Conservation (phyloP, 2,329 filamentous ascomycete genomes). For the Epicoccum nigrum region DNA sequence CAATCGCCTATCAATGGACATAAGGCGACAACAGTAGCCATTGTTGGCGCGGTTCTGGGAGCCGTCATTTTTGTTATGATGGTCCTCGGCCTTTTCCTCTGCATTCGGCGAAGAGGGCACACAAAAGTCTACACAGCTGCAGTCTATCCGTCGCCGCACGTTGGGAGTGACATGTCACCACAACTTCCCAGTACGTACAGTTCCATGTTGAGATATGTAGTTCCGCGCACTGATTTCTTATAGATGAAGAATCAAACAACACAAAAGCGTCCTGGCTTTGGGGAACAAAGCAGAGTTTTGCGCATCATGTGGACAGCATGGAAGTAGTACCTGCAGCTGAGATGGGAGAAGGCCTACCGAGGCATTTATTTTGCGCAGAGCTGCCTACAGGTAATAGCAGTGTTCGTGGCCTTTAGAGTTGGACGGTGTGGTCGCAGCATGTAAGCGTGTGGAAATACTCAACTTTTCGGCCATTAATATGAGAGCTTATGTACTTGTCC, state of each 20-base stretch:
- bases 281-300: constrained; percentile 18
- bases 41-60: constrained; percentile 34
- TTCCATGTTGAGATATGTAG: not conserved
- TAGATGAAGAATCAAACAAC: not conserved
- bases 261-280: not conserved
- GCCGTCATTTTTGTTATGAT: constrained; percentile 20
- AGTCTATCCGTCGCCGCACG: constrained; percentile 30
- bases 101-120: constrained; percentile 18
- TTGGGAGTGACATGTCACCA: constrained; percentile 34
- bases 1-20: not conserved
- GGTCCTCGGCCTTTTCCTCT: constrained; percentile 16
- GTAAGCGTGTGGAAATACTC: too few species aligned
- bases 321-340: constrained; percentile 20
- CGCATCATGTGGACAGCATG: constrained; percentile 24
- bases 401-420: constrained; percentile 8
- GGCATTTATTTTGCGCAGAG: constrained; percentile 15
- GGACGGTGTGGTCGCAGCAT: too few species aligned
- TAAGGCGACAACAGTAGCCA: constrained; percentile 21
- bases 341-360: constrained; percentile 20
- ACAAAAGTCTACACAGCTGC: constrained; percentile 30
- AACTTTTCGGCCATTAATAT: too few species aligned
- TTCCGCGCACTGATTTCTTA: not conserved
- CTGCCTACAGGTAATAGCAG: constrained; percentile 12
- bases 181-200: constrained; percentile 26
- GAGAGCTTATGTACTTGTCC: too few species aligned